Evolutionary conservation across 495 filamentous ascomycete genomes (phyloP), one percentile per base, ranked within the genome.

Genomic region (Aspergillus diversus): DNA sequence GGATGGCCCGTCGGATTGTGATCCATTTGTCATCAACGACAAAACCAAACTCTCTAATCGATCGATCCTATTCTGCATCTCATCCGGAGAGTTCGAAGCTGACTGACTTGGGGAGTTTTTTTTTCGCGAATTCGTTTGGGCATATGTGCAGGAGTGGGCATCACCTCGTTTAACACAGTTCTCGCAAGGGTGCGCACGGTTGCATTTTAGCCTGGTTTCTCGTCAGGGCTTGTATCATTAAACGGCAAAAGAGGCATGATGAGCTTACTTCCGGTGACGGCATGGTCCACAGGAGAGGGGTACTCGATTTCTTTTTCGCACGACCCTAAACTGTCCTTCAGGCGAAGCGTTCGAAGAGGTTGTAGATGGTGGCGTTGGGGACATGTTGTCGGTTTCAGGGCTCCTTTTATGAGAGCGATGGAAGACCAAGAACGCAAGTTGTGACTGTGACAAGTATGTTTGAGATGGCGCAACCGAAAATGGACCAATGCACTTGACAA

Each of bases 21-120:
- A 76, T 53, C 92, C 93, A 75, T 93, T 93, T 66, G 93, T 94
- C 95, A 99, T 98, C 75, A 99, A 79, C 4, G 92, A 96, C 56
- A 99, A 75, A 57, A 99, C 95, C 71, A 99, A 79, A 56, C 93
- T 90, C 84, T 99, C 95, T 66, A 99, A 77, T 66, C 95, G 89
- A 79, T 99, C 92, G 76, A 99, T 99, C 72, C 95, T 90, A 70
- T 93, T 96, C 77, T 99, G 95, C 95, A 99, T 99, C 75, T 97
- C 95, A 83, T 97, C 94, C 33, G 95, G 87, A 13, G 90, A 82
- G 57, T 84, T 79, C 66, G 81, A 77, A 70, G 85, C 78, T 65
- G 77, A 75, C 59, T 82, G 77, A 60, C 85, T 84, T 71, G 84
- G 75, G 59, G 84, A 76, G 69, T 88, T 87, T 83, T 91, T 96